Base-by-base conservation (phyloP, 2,329 filamentous ascomycete species). In the Aureobasidium uvarum region DNA sequence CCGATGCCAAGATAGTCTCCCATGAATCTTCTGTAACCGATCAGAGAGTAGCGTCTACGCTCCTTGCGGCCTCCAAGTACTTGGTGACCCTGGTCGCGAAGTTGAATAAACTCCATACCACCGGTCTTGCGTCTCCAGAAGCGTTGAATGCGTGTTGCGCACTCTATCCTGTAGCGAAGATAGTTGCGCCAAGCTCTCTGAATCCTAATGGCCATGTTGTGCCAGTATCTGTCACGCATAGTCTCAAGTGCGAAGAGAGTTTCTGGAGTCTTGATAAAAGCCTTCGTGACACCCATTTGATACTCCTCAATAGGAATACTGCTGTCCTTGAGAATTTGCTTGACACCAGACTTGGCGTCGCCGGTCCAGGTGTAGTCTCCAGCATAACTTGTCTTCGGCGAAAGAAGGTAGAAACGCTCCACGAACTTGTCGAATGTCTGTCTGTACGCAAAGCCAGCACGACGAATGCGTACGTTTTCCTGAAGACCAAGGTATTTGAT, bases 401-500 rank as follows among this genome's bases (percentile, higher is more conserved):
- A 98, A 45, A 99, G 81, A 13, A 98, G 83, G 79, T 96, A 98
- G 81, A 98, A 99, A 46, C 95, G 89, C 74, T 98, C 95, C 36
- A 97, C 92, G 74, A 99, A 99, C 75, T 97, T 98, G 74, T 98
- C 95, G 72, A 96, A 99, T 0, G 92, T 92, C 74, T 98, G 94
- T 76, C 95, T 91, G 73, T 96, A 98, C 2, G 95, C 95, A 73
- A 99, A 99, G 67, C 95, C 95, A 68, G 95, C 95, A 75, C 95
- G 87, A 70, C 95, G 89, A 77, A 99, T 99, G 52, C 95, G 90
- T 46, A 99, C 95, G 83, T 99, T 99, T 79, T 99, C 95, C 77
- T 98, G 94, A n/a, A 99, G 82, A 86, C 95, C 95, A 16, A 99
- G 89, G 73, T 99, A 99, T 76, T 99, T 98, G 84, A 98, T 92